phyloP scores from a whole-genome alignment of 352 stramenopile species.

The Phytophthora meadii region DNA sequence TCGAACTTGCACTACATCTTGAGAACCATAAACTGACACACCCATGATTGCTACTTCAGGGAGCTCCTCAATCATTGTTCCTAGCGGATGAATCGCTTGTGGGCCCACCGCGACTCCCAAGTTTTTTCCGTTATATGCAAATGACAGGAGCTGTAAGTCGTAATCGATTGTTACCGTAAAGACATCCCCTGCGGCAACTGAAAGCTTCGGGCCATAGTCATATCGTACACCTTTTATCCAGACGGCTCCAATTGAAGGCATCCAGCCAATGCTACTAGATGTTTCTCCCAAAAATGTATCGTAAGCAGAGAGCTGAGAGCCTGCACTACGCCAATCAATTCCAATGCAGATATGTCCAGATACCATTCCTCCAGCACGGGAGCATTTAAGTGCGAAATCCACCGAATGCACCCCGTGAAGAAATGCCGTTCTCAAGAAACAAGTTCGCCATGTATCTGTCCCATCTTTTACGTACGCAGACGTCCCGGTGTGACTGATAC shows the following conservation, averaged over 20 bases:
- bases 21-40: slow-evolving; percentile 71
- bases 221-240: slow-evolving; percentile 73
- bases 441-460: slow-evolving; percentile 67
- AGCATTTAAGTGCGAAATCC: slow-evolving; percentile 84
- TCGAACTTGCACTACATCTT: slow-evolving; percentile 79
- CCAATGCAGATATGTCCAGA: slow-evolving; percentile 84
- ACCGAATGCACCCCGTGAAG: slow-evolving; percentile 75
- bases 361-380: slow-evolving; percentile 58
- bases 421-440: slow-evolving; percentile 65
- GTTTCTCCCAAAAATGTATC: slow-evolving; percentile 62
- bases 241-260: slow-evolving; percentile 80
- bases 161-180: slow-evolving; percentile 79
- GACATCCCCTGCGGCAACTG: slow-evolving; percentile 68
- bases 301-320: slow-evolving; percentile 18
- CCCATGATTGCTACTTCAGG: slow-evolving; percentile 54
- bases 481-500: slow-evolving; percentile 78
- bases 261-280: slow-evolving; percentile 76
- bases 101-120: slow-evolving; percentile 67
- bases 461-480: slow-evolving; percentile 65
- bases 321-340: slow-evolving; percentile 56
- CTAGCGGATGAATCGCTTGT: slow-evolving; percentile 44
- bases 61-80: slow-evolving; percentile 36
- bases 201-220: slow-evolving; percentile 54
- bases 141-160: slow-evolving; percentile 75
- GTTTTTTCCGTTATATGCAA: slow-evolving; percentile 71